A percentile compares a stretch with the other conserved stretches of the same genome.
Evolutionary conservation across 106 monocot species (phyloP).

Genomic region (Dendrobium catenatum): DNA sequence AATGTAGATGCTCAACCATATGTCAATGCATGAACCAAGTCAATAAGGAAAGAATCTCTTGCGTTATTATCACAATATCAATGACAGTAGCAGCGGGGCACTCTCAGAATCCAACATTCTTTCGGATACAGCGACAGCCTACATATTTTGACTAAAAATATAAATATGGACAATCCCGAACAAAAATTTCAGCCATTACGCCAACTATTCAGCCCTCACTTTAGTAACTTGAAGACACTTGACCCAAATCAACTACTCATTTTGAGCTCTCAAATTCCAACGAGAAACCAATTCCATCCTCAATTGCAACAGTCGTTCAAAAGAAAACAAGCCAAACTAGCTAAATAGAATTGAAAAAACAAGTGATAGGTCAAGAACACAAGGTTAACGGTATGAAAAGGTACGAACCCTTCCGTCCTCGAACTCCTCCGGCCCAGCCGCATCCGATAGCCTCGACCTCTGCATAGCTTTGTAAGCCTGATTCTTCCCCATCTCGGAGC

Average conservation of each 20-base stretch:
- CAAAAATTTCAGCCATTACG: background rate
- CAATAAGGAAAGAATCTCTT: background rate
- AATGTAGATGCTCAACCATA: background rate
- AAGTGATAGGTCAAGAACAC: background rate
- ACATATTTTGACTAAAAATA: background rate
- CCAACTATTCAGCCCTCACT: background rate
- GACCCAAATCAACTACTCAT: background rate
- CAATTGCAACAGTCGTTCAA: background rate
- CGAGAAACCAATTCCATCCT: background rate
- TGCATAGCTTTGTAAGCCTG: conserved; percentile 99
- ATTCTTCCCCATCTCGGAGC: conserved; percentile 76
- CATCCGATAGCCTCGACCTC: conserved; percentile 78
- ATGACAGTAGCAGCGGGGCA: background rate
- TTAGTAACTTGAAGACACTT: background rate
- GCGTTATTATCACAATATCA: background rate
- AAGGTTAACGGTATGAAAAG: conserved; percentile 41
- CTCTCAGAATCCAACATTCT: background rate
- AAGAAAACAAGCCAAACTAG: background rate
- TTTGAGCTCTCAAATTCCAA: background rate
- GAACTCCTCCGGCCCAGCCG: conserved; percentile 69
- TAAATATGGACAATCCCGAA: background rate
- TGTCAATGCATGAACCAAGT: too few species aligned
- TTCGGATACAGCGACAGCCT: background rate
- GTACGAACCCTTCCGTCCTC: conserved; percentile 97
- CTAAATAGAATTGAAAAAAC: background rate